A percentile compares a stretch with the other conserved stretches of the same genome.
These are phyloP conservation scores for Chenopodium formosanum DNA, from an alignment of 148 eudicot genomes.

Conservation along the genomic window DNA sequence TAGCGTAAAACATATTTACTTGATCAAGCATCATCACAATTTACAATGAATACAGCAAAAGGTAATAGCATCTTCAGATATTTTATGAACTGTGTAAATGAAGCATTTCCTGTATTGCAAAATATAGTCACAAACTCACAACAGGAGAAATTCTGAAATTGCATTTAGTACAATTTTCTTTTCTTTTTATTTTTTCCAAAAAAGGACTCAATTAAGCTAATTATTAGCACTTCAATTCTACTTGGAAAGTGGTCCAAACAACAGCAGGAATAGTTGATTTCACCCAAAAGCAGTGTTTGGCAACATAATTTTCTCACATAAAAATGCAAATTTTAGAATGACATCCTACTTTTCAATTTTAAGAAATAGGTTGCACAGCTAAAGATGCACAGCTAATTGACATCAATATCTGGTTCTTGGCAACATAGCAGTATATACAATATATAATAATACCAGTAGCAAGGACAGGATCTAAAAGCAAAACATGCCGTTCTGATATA, in stretches of 20 bases:
- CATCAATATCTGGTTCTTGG: not conserved
- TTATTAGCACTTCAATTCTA: not conserved
- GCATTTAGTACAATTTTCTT: not conserved
- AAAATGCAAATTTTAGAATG: not conserved
- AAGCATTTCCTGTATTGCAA: not conserved
- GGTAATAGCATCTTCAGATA: no score
- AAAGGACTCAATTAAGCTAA: no score
- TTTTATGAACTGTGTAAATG: no score
- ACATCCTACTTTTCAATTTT: not conserved
- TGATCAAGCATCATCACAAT: no score
- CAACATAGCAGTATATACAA: not conserved
- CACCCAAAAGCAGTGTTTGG: no score
- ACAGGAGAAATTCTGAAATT: no score
- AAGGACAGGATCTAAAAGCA: conserved; percentile 95
- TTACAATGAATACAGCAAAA: no score
- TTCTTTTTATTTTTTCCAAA: not conserved
- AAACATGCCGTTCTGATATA: conserved; percentile 89
- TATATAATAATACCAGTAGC: conserved; percentile 64
- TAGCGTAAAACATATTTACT: no score
- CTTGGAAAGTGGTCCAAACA: not conserved
- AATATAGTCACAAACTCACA: no score
- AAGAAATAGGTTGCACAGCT: not conserved
- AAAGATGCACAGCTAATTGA: not conserved
- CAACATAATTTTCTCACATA: not conserved
- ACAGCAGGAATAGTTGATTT: not conserved